phyloP scores from a whole-genome alignment of 2,329 filamentous ascomycete genomes.

The Penicillium expansum region DNA sequence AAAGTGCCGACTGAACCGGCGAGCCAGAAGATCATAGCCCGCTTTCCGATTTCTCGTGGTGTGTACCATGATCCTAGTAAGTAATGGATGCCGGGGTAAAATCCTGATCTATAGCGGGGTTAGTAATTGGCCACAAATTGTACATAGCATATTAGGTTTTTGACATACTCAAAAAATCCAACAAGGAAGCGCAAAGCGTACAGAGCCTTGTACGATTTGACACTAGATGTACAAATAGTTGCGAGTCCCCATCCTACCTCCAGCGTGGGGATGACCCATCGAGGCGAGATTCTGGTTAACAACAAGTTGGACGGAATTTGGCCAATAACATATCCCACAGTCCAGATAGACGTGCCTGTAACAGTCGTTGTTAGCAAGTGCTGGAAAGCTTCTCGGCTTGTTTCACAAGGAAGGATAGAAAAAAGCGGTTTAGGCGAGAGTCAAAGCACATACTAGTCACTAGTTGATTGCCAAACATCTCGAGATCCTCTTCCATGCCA shows the following conservation, averaged over 20 bases:
- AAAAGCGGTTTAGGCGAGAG: not conserved
- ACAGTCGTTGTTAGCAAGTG: not conserved
- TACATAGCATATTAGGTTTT: no score
- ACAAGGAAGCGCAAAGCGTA: constrained; percentile 29
- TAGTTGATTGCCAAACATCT: constrained; percentile 37
- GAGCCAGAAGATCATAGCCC: constrained; percentile 25
- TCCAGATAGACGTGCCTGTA: constrained; percentile 38
- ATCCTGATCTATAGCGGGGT: constrained; percentile 15
- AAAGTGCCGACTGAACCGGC: constrained; percentile 20
- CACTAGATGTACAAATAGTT: constrained; percentile 21
- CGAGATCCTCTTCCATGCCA: constrained; percentile 38
- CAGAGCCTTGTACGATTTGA: constrained; percentile 24
- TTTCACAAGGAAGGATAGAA: no score
- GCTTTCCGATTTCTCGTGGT: constrained; percentile 24
- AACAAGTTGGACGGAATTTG: constrained; percentile 46
- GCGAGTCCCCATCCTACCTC: constrained; percentile 34
- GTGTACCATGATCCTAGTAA: constrained; percentile 29
- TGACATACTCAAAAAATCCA: constrained; percentile 28
- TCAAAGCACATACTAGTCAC: constrained; percentile 28
- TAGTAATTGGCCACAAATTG: not conserved
- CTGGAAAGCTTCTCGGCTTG: no score
- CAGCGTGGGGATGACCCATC: constrained; percentile 43
- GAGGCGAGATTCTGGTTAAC: constrained; percentile 46
- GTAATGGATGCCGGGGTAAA: constrained; percentile 27
- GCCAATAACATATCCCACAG: constrained; percentile 49